Evolutionary conservation across 2,329 filamentous ascomycete species (phyloP), one percentile per base, ranked within the genome.

Genomic region (Ophiognomonia clavigignenti-juglandacearum): DNA sequence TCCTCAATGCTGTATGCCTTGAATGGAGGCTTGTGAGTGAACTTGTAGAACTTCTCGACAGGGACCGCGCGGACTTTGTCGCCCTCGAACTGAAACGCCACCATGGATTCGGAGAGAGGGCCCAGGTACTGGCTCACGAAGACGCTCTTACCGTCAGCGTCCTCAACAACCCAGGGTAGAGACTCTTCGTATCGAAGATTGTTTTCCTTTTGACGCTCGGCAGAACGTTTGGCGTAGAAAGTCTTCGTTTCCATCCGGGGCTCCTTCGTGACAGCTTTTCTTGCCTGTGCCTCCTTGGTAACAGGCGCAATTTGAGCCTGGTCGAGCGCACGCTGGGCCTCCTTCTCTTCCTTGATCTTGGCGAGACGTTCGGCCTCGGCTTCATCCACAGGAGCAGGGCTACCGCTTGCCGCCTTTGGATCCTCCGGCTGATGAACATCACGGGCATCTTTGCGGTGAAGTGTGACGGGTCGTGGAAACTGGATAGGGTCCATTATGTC

Each of bases 41-140:
- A 95, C 47, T 82, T 86, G 69, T 98, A 98, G 84, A 88, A 96
- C 61, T 96, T 96, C 66, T 98, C 92, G 16, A 97, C 69, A 0
- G 95, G 95, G 3, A 96, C 76, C 82, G 97, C 87, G 49, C 84
- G 83, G 62, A 95, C 93, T 40, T 77, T 81, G 2, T 75, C 74
- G 9, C 81, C 77, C 31, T 82, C 78, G 27, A 89, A 85, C 36
- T 88, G 77, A 32, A 92, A 78, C 45, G 95, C 85, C 54, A 95
- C 85, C 42, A 90, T 88, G 43, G 88, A 83, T 58, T 92, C 85
- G 0, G 92, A 96, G 31, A 97, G 76, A 16, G 90, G 88, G 22
- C 86, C 86, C 58, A 97, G 87, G 57, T 97, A 96, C 47, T 84
- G 86, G 37, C 91, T 93, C 27, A 93, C 84, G 89, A 91, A 97